Evolutionary conservation across 2,329 filamentous ascomycete genomes (phyloP).

Genomic region (Aspergillus thermomutatus): DNA sequence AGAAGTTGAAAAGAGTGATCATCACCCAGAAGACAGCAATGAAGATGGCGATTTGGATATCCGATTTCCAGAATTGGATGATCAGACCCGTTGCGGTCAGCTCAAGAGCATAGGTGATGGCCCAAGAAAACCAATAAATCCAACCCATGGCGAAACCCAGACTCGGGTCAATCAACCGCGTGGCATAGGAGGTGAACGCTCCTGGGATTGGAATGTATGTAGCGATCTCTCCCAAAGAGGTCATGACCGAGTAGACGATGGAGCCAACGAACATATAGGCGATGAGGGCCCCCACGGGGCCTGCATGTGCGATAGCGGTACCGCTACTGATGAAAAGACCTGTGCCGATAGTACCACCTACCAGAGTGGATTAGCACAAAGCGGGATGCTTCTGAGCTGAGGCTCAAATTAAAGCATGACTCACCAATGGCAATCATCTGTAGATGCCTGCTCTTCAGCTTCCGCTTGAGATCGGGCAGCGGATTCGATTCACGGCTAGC

Average conservation of each 20-base stretch:
- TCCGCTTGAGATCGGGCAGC: slow-evolving; percentile 64
- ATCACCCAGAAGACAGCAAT: slow-evolving; percentile 70
- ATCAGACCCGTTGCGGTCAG: slow-evolving; percentile 70
- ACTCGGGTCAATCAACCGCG: slow-evolving; percentile 69
- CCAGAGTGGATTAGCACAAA: slow-evolving; percentile 39
- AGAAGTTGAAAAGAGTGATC: slow-evolving; percentile 66
- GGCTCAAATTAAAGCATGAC: slow-evolving; percentile 30
- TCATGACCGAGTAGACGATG: slow-evolving; percentile 74
- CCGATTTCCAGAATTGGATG: slow-evolving; percentile 68
- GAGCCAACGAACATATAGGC: slow-evolving; percentile 68
- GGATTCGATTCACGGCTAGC: slow-evolving; percentile 54
- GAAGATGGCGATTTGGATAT: slow-evolving; percentile 66
- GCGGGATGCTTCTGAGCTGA: neutral
- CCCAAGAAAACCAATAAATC: slow-evolving; percentile 81
- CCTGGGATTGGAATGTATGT: slow-evolving; percentile 74
- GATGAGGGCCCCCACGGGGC: slow-evolving; percentile 64
- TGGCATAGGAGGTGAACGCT: slow-evolving; percentile 72
- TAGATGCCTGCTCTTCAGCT: slow-evolving; percentile 80
- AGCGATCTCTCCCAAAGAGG: slow-evolving; percentile 64
- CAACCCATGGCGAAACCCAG: slow-evolving; percentile 76
- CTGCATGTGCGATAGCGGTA: slow-evolving; percentile 58
- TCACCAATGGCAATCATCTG: slow-evolving; percentile 99
- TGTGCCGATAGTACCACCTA: slow-evolving; percentile 66
- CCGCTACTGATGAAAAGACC: slow-evolving; percentile 70
- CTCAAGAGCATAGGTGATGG: slow-evolving; percentile 69